A percentile compares a stretch with the other conserved stretches of the same genome.
Evolutionary conservation across 768 basidiomycete species (phyloP).

Genomic region (Mycena pura): DNA sequence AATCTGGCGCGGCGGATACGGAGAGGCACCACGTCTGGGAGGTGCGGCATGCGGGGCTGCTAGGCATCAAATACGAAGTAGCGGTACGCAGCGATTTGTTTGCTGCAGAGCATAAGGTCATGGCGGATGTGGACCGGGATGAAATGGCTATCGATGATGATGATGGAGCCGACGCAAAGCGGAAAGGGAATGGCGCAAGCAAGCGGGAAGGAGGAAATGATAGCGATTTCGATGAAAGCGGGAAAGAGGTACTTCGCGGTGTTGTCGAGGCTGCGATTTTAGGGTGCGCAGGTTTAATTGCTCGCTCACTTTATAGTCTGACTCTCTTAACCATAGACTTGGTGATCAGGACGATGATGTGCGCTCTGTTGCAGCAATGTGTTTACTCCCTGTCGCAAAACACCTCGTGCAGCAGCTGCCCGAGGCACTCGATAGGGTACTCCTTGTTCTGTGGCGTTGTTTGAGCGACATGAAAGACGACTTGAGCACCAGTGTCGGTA

Average conservation of each 20-base stretch:
- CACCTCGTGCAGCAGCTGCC: slow-evolving; percentile 80
- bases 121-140: background rate
- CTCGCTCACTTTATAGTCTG: background rate
- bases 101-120: slow-evolving; percentile 40
- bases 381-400: slow-evolving; percentile 85
- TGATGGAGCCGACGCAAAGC: slow-evolving; percentile 19
- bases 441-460: slow-evolving; percentile 90
- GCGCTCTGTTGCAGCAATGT: slow-evolving; percentile 91
- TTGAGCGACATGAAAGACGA: slow-evolving; percentile 95
- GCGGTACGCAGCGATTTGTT: slow-evolving; percentile 91
- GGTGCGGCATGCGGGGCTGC: slow-evolving; percentile 94
- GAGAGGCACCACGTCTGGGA: slow-evolving; percentile 86
- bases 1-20: slow-evolving; percentile 30
- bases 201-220: slow-evolving; percentile 40
- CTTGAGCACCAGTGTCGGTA: slow-evolving; percentile 92
- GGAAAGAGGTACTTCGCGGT: slow-evolving; percentile 69
- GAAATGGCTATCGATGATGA: slow-evolving; percentile 24
- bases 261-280: slow-evolving; percentile 92
- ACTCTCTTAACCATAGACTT: slow-evolving; percentile 60
- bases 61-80: slow-evolving; percentile 98
- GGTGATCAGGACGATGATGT: slow-evolving; percentile 95
- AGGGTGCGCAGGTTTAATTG: slow-evolving; percentile 61
- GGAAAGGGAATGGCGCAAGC: slow-evolving; percentile 18
- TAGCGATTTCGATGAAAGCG: slow-evolving; percentile 45
- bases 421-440: slow-evolving; percentile 72